Percentiles rank a stretch among this genome's conserved stretches.
phyloP scores from a whole-genome alignment of 805 yeast genomes.

The Starmerella bombicola region DNA sequence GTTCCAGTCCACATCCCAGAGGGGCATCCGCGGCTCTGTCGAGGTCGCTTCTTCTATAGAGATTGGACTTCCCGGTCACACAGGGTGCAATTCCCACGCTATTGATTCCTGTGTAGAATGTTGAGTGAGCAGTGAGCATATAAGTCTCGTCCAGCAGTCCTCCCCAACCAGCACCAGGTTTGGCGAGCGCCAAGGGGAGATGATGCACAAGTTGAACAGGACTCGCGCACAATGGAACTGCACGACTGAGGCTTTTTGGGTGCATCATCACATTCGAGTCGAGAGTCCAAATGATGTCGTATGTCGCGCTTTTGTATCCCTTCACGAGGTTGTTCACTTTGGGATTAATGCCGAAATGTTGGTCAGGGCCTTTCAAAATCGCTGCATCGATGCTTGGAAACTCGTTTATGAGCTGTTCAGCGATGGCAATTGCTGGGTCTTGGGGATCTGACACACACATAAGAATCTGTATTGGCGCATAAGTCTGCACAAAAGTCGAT shows the following conservation, averaged over 20 bases:
- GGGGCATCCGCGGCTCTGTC: conserved; percentile 26
- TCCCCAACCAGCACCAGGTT: conserved; percentile 35
- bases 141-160: conserved; percentile 75
- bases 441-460: conserved; percentile 55
- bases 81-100: conserved; percentile 70
- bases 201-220: conserved; percentile 62
- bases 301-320: conserved; percentile 55
- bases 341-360: conserved; percentile 66
- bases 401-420: conserved; percentile 36
- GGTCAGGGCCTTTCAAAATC: conserved; percentile 40
- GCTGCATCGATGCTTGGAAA: conserved; percentile 49
- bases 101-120: conserved; percentile 70
- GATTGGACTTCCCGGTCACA: conserved; percentile 78
- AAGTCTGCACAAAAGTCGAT: conserved; percentile 54
- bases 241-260: conserved; percentile 50
- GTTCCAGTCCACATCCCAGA: conserved; percentile 39
- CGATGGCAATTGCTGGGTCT: conserved; percentile 57
- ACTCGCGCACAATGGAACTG: conserved; percentile 39
- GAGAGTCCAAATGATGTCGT: conserved; percentile 71
- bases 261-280: conserved; percentile 77
- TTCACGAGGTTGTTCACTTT: conserved; percentile 78
- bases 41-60: conserved; percentile 56
- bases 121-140: conserved; percentile 68
- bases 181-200: conserved; percentile 39
- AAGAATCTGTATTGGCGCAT: conserved; percentile 55